Evolutionary conservation across 192 early-diverging fungal species (phyloP).

Genomic region (Glomus cerebriforme): DNA sequence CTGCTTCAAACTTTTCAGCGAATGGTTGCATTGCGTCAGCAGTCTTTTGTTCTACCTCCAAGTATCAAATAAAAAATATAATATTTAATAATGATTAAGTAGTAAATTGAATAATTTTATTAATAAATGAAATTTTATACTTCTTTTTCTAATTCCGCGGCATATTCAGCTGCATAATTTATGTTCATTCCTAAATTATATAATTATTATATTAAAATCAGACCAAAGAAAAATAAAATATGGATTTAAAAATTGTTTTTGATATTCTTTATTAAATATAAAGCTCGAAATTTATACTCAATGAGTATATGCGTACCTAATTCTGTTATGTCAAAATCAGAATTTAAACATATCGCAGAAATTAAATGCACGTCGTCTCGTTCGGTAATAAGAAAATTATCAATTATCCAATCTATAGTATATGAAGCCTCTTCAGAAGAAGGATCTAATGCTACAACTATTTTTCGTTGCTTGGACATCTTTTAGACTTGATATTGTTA

Average conservation of each 20-base stretch:
- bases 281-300: background rate
- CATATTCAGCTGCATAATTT: slow-evolving; percentile 13
- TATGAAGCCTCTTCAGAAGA: slow-evolving; percentile 39
- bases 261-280: no score
- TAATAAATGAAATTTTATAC: background rate
- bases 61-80: background rate
- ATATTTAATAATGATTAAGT: background rate
- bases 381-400: slow-evolving; percentile 38
- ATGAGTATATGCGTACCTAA: slow-evolving; percentile 16
- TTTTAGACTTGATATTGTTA: background rate
- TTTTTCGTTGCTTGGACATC: background rate
- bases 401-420: slow-evolving; percentile 43
- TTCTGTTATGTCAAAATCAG: slow-evolving; percentile 35
- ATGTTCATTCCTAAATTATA: slow-evolving; percentile 14
- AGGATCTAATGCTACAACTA: slow-evolving; percentile 47
- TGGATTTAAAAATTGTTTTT: background rate
- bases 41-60: slow-evolving; percentile 12
- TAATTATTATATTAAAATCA: background rate
- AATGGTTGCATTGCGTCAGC: background rate
- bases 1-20: background rate
- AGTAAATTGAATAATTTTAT: background rate
- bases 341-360: slow-evolving; percentile 33
- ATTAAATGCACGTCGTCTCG: slow-evolving; percentile 38
- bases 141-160: slow-evolving; percentile 29
- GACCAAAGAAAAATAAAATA: background rate